Percentiles rank a stretch among this genome's conserved stretches.
Conservation (phyloP, 129 eudicot genomes). For the Oenanthe sinensis region DNA sequence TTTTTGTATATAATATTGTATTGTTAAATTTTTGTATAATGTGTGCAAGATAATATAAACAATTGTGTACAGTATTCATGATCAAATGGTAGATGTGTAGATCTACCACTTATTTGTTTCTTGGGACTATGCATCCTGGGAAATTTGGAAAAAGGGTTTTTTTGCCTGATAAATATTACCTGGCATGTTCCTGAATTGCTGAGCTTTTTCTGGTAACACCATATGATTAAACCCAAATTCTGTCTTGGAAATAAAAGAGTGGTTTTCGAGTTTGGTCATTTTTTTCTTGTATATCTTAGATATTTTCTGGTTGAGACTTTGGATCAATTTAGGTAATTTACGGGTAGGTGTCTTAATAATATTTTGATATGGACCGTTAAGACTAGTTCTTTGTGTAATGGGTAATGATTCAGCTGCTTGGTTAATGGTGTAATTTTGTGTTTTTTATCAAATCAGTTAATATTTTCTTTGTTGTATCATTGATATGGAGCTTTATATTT, state of each 20-base stretch:
- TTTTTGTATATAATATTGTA: not conserved
- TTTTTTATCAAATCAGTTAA: not conserved
- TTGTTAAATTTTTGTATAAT: not conserved
- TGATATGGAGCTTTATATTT: not conserved
- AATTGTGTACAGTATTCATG: not conserved
- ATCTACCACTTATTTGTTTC: slow-evolving; percentile 9
- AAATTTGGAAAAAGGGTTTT: not conserved
- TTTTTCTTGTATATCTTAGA: not conserved
- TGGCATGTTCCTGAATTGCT: slow-evolving; percentile 8
- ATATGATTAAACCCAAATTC: not conserved
- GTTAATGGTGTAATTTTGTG: not conserved
- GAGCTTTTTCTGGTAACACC: not conserved
- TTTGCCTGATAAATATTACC: slow-evolving; percentile 4
- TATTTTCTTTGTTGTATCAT: not conserved
- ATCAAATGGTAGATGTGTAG: slow-evolving; percentile 1
- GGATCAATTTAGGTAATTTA: slow-evolving; percentile 9
- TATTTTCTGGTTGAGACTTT: slow-evolving; percentile 6
- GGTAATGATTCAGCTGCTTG: not conserved
- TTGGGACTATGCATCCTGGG: slow-evolving; percentile 13
- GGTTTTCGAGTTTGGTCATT: not conserved
- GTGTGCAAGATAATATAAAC: slow-evolving; percentile 3
- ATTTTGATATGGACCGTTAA: not conserved
- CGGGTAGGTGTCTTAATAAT: not conserved
- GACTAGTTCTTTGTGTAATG: not conserved
- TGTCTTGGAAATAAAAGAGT: not conserved